Evolutionary conservation across 2,329 filamentous ascomycete genomes (phyloP), one percentile per base, ranked within the genome.

Genomic region (Raffaelea arxii): DNA sequence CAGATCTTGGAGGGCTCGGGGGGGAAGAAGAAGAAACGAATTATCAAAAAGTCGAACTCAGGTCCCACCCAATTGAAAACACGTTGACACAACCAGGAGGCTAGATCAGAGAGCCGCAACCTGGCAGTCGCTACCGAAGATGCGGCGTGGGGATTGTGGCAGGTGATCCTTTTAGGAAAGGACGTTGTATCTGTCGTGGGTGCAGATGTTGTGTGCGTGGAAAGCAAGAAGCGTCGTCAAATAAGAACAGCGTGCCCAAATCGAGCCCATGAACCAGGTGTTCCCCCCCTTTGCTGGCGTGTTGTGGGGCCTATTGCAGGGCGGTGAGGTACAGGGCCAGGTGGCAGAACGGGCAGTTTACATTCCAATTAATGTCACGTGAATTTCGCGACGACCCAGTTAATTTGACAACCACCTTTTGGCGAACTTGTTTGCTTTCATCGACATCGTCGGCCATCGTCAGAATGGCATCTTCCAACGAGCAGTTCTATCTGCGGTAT

Each of bases 401-500:
- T 30, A 48, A n/a, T n/a, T n/a, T n/a, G n/a, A n/a, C n/a, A n/a
- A n/a, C n/a, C n/a, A n/a, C n/a, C n/a, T n/a, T n/a, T n/a, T n/a
- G n/a, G n/a, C n/a, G n/a, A n/a, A n/a, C n/a, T n/a, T n/a, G n/a
- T n/a, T n/a, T n/a, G n/a, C n/a, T n/a, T n/a, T n/a, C n/a, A n/a
- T n/a, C n/a, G n/a, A n/a, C n/a, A n/a, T n/a, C n/a, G n/a, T n/a
- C n/a, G n/a, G n/a, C n/a, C n/a, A n/a, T 42, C 46, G 47, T 37
- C 44, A 41, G 44, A 41, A 54, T 84, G 75, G 71, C 84, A 56
- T 71, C 76, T 49, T 67, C 74, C 57, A 84, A 77, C 65, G 90
- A 96, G 58, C 83, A 85, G 7, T 97, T 98, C 64, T 98, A 98
- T 61, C 71, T 98, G 55, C 83, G 92, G 59, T 98, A 98, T 75